phyloP scores from a whole-genome alignment of 2,329 filamentous ascomycete genomes.

The Aureobasidium sp. region DNA sequence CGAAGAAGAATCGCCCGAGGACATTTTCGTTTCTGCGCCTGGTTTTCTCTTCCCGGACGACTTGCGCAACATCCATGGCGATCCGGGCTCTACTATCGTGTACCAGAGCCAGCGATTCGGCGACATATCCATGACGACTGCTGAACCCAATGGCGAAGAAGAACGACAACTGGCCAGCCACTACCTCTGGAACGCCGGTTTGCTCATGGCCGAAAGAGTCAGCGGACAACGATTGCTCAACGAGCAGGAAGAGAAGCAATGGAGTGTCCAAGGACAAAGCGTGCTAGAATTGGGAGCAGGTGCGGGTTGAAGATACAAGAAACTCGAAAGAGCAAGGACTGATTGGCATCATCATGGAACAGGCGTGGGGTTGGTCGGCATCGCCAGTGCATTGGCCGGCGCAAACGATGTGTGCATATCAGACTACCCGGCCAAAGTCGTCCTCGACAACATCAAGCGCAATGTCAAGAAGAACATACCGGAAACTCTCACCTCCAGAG shows the following conservation, averaged over 20 bases:
- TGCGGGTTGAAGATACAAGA: conserved; percentile 40
- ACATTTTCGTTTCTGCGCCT: conserved; percentile 53
- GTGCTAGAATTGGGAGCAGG: conserved; percentile 64
- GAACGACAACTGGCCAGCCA: conserved; percentile 60
- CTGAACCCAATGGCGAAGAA: conserved; percentile 44
- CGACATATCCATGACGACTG: conserved; percentile 35
- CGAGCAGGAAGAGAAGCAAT: conserved; percentile 29
- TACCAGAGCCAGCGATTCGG: conserved; percentile 41
- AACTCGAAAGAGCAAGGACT: conserved; percentile 19
- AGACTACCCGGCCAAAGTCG: conserved; percentile 59
- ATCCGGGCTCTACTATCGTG: conserved; percentile 50
- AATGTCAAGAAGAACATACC: conserved; percentile 53
- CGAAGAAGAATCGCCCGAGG: conserved; percentile 25
- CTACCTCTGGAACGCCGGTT: conserved; percentile 63
- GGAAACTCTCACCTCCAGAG: conserved; percentile 30
- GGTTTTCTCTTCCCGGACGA: conserved; percentile 64
- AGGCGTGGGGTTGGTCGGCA: conserved; percentile 43
- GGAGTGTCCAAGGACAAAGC: conserved; percentile 44
- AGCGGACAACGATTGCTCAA: conserved; percentile 27
- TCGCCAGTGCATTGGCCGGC: conserved; percentile 39
- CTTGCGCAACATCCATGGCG: conserved; percentile 59
- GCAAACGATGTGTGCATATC: conserved; percentile 48
- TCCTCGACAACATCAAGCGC: conserved; percentile 51
- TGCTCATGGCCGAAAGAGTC: conserved; percentile 41
- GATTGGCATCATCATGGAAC: conserved; percentile 18